Conservation (phyloP, 179 eudicot species). For the Corrigiola litoralis region DNA sequence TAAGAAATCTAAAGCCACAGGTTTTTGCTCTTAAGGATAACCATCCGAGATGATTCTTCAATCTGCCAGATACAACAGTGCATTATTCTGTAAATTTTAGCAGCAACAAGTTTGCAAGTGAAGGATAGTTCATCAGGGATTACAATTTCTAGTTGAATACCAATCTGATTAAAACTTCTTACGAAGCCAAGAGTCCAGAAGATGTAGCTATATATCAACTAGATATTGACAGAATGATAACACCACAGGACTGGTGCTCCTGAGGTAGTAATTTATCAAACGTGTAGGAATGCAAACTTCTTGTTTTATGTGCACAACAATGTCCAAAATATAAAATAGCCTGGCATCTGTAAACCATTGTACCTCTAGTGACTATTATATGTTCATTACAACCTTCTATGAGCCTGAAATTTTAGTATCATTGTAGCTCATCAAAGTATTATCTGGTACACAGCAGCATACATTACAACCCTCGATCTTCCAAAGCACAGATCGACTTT, state of each 20-base stretch:
- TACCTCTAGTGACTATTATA: too few relatives aligned
- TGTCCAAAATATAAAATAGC: background rate
- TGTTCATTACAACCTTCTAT: too few relatives aligned
- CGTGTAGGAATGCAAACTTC: background rate
- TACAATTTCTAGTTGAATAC: background rate
- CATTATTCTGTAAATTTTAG: background rate
- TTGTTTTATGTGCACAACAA: background rate
- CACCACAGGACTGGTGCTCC: background rate
- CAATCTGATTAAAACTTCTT: background rate
- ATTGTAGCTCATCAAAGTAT: background rate
- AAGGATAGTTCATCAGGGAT: constrained; percentile 1
- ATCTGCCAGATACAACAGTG: background rate
- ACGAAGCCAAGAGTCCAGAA: background rate
- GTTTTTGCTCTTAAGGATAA: constrained; percentile 41
- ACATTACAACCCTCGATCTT: too few relatives aligned
- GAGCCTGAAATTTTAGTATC: too few relatives aligned
- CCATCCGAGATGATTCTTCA: background rate
- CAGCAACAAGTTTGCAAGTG: background rate
- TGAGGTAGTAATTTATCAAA: background rate
- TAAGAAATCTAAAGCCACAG: constrained; percentile 28
- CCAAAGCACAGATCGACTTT: background rate
- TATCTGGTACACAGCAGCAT: background rate
- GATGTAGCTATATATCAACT: background rate
- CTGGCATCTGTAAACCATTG: background rate
- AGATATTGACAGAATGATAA: background rate